Base-by-base conservation (phyloP, 2,329 filamentous ascomycete genomes). In the Curvularia sp. region DNA sequence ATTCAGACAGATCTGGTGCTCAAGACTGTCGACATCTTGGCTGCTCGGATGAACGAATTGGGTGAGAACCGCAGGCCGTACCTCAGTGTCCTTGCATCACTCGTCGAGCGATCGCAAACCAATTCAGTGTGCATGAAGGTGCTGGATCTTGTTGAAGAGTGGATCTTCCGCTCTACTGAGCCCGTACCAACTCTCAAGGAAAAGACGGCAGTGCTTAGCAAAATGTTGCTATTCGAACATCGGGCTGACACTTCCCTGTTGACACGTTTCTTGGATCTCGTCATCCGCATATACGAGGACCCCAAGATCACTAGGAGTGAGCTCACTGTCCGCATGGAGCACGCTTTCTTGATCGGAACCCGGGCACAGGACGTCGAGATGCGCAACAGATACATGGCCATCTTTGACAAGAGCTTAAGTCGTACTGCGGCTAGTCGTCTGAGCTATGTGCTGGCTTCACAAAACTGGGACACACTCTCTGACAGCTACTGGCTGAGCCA, bases 401-500 rank as follows among this genome's bases (percentile, higher is more conserved):
- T 99, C 63, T 97, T 99, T 67, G 94, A 98, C 78, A 91, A 90
- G 78, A 97, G 93, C 73, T 82, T 99, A 64, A 96, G 93, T n/a
- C 91, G 93, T 71, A 92, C 92, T 7, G 94, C 93, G 0, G 96
- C 90, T 70, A 91, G 92, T 57, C 89, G 96, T 38, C 83, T 99
- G 39, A 90, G 89, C 59, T 98, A 97, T 78, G 89, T 98, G 4
- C 85, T 99, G 55, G 89, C 88, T 0, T 90, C 91, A 24, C 96
- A 99, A 75, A 98, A 98, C 69, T 99, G 95, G 95, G 94, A 98
- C 74, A 96, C 92, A 0, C 83, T 99, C 48, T 88, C 88, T 1
- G 95, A 99, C 68, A 96, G 92, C 1, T 99, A 96, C 80, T 99
- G 96, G 96, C 82, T 99, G 49, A 89, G 93, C 41, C 95, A 99